Evolutionary conservation across 441 rosid species (phyloP).

Genomic region (Adansonia rubrostipa): DNA sequence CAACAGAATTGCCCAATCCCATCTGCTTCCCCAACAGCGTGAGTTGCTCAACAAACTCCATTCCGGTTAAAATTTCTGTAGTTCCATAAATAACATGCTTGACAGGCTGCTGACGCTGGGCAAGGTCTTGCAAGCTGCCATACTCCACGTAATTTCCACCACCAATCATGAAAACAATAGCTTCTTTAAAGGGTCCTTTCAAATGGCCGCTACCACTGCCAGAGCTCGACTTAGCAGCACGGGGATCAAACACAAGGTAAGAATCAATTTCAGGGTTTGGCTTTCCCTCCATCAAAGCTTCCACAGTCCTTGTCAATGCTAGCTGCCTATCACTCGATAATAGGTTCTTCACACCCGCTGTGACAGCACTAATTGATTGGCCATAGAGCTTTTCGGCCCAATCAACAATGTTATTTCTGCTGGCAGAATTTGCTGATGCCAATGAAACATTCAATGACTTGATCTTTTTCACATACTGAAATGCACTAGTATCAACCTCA

Average conservation of each 20-base stretch:
- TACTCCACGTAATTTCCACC: slow-evolving; percentile 96
- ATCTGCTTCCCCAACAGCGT: slow-evolving; percentile 83
- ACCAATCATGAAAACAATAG: slow-evolving; percentile 91
- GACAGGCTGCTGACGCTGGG: slow-evolving; percentile 70
- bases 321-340: slow-evolving; percentile 84
- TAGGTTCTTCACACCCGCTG: slow-evolving; percentile 94
- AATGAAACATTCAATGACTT: slow-evolving; percentile 84
- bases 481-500: slow-evolving; percentile 84
- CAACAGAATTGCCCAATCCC: slow-evolving; percentile 67
- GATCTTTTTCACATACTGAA: slow-evolving; percentile 94
- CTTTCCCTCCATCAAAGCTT: slow-evolving; percentile 91
- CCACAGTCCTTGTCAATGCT: slow-evolving; percentile 83
- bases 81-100: slow-evolving; percentile 88
- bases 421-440: slow-evolving; percentile 84
- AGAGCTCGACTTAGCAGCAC: slow-evolving; percentile 82
- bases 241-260: slow-evolving; percentile 82
- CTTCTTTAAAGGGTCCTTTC: slow-evolving; percentile 92
- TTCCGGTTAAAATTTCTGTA: slow-evolving; percentile 87
- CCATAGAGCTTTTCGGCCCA: slow-evolving; percentile 99
- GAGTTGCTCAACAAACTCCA: slow-evolving; percentile 91
- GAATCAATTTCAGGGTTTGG: slow-evolving; percentile 89
- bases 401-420: slow-evolving; percentile 93
- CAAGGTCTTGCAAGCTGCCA: slow-evolving; percentile 88
- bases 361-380: slow-evolving; percentile 88
- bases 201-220: slow-evolving; percentile 63